Evolutionary conservation across 495 filamentous ascomycete genomes (phyloP).

Genomic region (Daldinia childiae): DNA sequence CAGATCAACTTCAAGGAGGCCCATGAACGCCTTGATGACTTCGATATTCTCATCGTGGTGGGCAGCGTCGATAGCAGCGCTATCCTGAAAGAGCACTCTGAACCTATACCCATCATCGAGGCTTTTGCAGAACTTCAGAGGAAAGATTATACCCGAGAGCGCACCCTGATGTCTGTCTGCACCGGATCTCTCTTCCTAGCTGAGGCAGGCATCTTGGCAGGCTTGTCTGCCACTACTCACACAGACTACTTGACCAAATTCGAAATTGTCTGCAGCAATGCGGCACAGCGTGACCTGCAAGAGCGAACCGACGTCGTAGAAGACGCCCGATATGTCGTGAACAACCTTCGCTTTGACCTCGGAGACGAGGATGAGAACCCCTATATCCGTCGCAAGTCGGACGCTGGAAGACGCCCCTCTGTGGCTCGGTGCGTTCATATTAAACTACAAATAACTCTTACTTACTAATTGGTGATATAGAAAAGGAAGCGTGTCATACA

Average conservation of each 20-base stretch:
- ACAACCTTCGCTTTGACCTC: constrained; percentile 79
- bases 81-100: constrained; percentile 65
- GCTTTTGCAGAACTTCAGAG: constrained; percentile 74
- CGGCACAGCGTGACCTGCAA: constrained; percentile 63
- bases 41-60: constrained; percentile 75
- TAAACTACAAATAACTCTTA: not conserved
- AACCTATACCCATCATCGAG: constrained; percentile 70
- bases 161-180: constrained; percentile 78
- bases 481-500: constrained; percentile 78
- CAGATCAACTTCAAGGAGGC: constrained; percentile 75
- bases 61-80: constrained; percentile 64
- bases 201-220: constrained; percentile 73
- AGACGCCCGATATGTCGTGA: constrained; percentile 78
- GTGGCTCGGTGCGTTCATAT: constrained; percentile 62
- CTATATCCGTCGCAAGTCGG: constrained; percentile 73
- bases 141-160: constrained; percentile 72
- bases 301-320: constrained; percentile 78
- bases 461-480: constrained; percentile 45
- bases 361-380: constrained; percentile 79
- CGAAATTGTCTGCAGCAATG: constrained; percentile 74
- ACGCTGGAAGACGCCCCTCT: constrained; percentile 66
- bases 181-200: constrained; percentile 79
- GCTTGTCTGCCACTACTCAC: constrained; percentile 78
- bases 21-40: constrained; percentile 68
- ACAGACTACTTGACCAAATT: constrained; percentile 68